phyloP scores from a whole-genome alignment of 1,284 basidiomycete genomes.

The Fomitopsis schrenkii region DNA sequence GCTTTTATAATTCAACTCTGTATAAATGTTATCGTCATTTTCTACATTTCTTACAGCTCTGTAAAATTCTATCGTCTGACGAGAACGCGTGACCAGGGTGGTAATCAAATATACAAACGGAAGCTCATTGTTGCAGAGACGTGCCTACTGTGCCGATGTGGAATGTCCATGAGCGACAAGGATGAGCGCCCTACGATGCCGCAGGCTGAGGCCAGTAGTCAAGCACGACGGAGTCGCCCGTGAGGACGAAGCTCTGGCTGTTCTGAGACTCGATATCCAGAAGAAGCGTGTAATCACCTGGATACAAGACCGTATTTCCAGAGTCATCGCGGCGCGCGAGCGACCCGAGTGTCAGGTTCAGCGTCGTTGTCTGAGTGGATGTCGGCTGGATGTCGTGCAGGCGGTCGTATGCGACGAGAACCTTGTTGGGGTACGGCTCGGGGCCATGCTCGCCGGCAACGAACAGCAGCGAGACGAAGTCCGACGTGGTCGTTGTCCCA shows the following conservation, averaged over 20 bases:
- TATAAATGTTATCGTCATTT: too few species aligned
- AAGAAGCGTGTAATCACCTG: constrained; percentile 42
- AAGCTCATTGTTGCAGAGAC: too few species aligned
- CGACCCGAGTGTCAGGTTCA: constrained; percentile 45
- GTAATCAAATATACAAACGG: too few species aligned
- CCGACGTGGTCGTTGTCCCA: constrained; percentile 37
- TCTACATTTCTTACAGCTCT: too few species aligned
- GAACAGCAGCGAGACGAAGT: constrained; percentile 55
- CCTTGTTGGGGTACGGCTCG: constrained; percentile 46
- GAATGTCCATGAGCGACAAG: too few species aligned
- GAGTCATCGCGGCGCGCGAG: constrained; percentile 44
- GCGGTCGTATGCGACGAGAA: constrained; percentile 46
- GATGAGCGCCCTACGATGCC: too few species aligned
- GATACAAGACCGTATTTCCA: constrained; percentile 44
- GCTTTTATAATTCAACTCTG: too few species aligned
- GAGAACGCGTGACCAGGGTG: too few species aligned
- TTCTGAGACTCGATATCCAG: constrained; percentile 33
- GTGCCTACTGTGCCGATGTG: too few species aligned
- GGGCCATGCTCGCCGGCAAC: constrained; percentile 44
- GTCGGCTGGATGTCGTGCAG: constrained; percentile 37
- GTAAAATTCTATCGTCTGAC: too few species aligned
- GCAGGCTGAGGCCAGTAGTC: constrained; percentile 8
- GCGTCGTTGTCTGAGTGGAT: constrained; percentile 28
- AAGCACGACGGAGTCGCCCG: constrained; percentile 29
- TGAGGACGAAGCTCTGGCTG: constrained; percentile 36